These are phyloP conservation scores for Salix arbutifolia DNA, from an alignment of 345 rosid species.

Conservation along the genomic window DNA sequence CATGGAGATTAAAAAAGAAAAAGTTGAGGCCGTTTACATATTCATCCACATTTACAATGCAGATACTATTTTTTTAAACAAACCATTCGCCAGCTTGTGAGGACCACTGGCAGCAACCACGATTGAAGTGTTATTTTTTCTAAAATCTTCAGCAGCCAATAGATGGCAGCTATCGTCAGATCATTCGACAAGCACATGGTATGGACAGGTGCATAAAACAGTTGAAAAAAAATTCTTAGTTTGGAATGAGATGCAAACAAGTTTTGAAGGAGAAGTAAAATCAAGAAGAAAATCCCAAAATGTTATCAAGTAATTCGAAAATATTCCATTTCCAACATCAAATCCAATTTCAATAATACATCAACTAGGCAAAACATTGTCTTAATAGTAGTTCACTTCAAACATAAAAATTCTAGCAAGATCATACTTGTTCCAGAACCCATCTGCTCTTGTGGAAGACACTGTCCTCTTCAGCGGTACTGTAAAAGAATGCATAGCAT, in stretches of 20 bases:
- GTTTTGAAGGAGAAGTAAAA: background rate
- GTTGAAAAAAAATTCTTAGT: background rate
- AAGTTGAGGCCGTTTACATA: background rate
- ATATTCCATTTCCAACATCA: background rate
- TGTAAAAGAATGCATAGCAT: background rate
- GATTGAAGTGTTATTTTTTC: background rate
- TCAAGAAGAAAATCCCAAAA: background rate
- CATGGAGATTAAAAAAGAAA: background rate
- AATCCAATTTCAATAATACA: constrained; percentile 1
- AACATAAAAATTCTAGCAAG: background rate
- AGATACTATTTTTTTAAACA: background rate
- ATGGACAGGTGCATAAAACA: background rate
- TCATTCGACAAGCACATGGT: background rate
- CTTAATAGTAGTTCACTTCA: background rate
- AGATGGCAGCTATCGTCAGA: background rate
- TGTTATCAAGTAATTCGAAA: background rate
- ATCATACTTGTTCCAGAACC: background rate
- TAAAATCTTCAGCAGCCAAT: background rate
- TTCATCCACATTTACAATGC: background rate
- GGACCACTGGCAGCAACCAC: background rate
- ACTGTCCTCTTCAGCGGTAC: constrained; percentile 21
- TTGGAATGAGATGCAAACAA: background rate
- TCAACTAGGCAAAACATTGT: constrained; percentile 1
- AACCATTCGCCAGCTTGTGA: background rate
- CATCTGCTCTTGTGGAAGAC: background rate